These are phyloP conservation scores for Cyclotella kingstonii DNA, from an alignment of 108 stramenopile species.

Conservation along the genomic window DNA sequence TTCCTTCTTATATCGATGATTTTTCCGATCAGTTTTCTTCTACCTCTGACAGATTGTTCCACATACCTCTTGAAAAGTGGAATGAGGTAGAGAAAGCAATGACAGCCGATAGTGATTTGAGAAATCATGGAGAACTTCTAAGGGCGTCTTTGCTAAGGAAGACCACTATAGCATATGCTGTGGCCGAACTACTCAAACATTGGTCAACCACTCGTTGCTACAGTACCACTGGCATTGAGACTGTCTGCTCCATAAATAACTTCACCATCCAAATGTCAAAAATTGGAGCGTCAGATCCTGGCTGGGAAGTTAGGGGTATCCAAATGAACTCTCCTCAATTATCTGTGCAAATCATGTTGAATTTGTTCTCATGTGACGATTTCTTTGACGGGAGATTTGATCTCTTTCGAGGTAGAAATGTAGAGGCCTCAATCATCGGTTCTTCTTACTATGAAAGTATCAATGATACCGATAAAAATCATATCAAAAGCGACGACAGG, in stretches of 20 bases:
- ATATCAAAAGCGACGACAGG: neutral
- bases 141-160: slow-evolving; percentile 17
- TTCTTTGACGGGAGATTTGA: neutral
- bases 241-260: neutral
- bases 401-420: neutral
- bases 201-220: neutral
- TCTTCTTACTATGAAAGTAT: neutral
- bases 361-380: neutral
- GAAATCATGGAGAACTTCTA: too few species aligned
- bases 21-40: too few species aligned
- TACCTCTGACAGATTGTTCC: too few species aligned
- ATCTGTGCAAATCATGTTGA: neutral
- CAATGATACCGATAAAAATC: neutral
- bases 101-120: too few species aligned
- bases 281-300: neutral
- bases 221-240: neutral
- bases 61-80: neutral
- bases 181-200: slow-evolving; percentile 6
- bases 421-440: neutral
- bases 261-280: neutral
- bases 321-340: neutral
- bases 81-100: neutral
- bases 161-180: slow-evolving; percentile 21
- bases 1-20: too few species aligned
- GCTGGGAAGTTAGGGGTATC: slow-evolving; percentile 5